phyloP scores from a whole-genome alignment of 257 asterid genomes.

The Thymus quinquecostatus region DNA sequence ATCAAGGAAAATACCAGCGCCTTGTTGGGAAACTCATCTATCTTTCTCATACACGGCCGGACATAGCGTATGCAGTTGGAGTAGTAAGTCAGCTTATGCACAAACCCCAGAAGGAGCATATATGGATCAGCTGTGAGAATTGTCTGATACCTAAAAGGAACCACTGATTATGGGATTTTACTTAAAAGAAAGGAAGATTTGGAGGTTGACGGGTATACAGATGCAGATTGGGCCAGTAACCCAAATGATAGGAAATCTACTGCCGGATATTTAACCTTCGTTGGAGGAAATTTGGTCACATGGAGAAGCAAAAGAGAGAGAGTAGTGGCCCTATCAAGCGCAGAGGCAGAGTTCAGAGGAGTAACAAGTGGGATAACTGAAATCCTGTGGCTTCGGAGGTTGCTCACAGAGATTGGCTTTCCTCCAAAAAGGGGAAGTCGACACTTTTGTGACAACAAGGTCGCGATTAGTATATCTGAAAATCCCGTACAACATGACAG shows the following conservation, averaged over 20 bases:
- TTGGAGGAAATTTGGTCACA: constrained; percentile 1
- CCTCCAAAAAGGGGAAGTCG: not conserved
- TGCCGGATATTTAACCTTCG: not conserved
- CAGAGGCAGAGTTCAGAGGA: constrained; percentile 10
- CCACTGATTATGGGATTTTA: not conserved
- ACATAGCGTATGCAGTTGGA: not conserved
- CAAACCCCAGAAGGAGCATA: not conserved
- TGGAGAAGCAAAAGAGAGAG: constrained; percentile 3
- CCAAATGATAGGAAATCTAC: constrained; percentile 1
- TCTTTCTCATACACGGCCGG: not conserved
- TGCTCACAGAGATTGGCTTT: not conserved
- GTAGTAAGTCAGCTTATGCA: not conserved
- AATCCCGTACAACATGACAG: not conserved
- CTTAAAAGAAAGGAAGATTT: not conserved
- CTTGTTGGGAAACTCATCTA: constrained; percentile 9
- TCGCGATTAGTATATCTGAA: not conserved
- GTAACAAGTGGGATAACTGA: constrained; percentile 1
- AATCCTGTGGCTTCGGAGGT: not conserved
- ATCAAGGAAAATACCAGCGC: not conserved
- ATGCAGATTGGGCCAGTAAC: constrained; percentile 6
- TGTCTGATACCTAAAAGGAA: not conserved
- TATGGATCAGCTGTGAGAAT: not conserved
- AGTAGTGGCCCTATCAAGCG: constrained; percentile 2
- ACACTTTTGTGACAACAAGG: constrained; percentile 1
- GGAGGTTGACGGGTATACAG: not conserved